Base-by-base conservation (phyloP, 495 filamentous ascomycete species). In the Sordaria brevicollis region DNA sequence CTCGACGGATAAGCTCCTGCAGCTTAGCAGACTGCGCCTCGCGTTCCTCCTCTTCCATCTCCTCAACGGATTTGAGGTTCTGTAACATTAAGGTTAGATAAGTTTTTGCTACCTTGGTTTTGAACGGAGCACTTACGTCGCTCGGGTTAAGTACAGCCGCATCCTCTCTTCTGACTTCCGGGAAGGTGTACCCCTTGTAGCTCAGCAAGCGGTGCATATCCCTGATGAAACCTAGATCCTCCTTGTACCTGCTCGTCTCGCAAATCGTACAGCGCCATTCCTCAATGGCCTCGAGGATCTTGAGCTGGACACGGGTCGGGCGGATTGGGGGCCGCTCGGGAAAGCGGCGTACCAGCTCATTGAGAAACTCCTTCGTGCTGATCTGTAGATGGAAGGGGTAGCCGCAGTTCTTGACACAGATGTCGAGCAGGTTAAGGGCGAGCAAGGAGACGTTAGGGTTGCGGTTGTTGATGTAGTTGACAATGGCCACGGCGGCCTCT, bases 341-440 rank as follows among this genome's bases (percentile, higher is more conserved):
- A 77, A 99, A 99, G 67, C 94, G 87, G 70, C 95, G 90, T 34
- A 99, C 95, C 72, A 99, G 90, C 85, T 99, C 95, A 83, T 98
- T 99, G 69, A 99, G 87, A 76, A 99, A 98, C 74, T 99, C 95
- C 79, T 99, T 99, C 69, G 95, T 98, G 79, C 91, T 92, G 79
- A 99, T 97, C 81, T 99, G 95, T 41, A 99, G 89, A 71, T 99
- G 95, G 80, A 99, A 99, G 19, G 96, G 93, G 81, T 99, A 99
- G 74, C 95, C 95, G 88, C 95, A 99, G 80, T 99, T 99, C 83
- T 99, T 99, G 79, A 97, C 95, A 79, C 94, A 98, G 65, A 98
- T 98, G 77, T 99, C 95, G 76, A 99, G 90, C 67, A 99, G 89
- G 87, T 90, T 83, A 77, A 99, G 86, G 68, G 95, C 96, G 49